Evolutionary conservation across 495 filamentous ascomycete species (phyloP), one percentile per base, ranked within the genome.

Genomic region (Chaetomidium leptoderma): DNA sequence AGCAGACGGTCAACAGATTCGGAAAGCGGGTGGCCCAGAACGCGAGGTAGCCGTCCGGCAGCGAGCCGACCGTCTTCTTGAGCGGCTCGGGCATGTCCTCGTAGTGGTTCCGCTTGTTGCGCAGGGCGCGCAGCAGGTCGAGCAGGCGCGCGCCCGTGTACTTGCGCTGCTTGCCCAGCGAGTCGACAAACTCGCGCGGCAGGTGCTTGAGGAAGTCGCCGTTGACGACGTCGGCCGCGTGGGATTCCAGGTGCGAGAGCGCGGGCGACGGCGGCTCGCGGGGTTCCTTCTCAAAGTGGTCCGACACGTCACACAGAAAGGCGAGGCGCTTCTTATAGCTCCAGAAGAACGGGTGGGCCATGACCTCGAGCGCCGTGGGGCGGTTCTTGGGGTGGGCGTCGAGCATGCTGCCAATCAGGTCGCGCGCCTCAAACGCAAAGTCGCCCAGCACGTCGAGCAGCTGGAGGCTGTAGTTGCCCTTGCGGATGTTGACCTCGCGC

Each of bases 281-380:
- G 4, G 84, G 82, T 69, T 97, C 92, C 54, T 89, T 87, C 66
- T 98, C 93, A 64, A 96, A 97, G 66, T 93, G 90, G 65, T 98
- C 93, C 0, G 90, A 95, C 27, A 93, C 88, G 55, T 96, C 90
- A 64, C 91, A 92, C 17, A 98, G 82, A 73, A 97, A 98, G 29
- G 81, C 82, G 24, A 97, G 84, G 16, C 91, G 84, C 63, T 95
- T 92, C 63, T 92, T 91, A 1, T 87, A 69, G 2, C 82, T 73
- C 93, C 93, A 98, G 81, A 98, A 98, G 78, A 97, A 97, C 0
- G 93, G 93, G 66, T 98, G 93, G 27, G 86, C 82, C 73, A 96
- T 81, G 58, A 97, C 88, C 48, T 88, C 74, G 49, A 74, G 76
- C 26, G 93, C 83, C 56, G 90, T 77, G 51, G 95, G 85, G 66